Base-by-base conservation (phyloP, 768 basidiomycete genomes). In the Tricholoma terreum region DNA sequence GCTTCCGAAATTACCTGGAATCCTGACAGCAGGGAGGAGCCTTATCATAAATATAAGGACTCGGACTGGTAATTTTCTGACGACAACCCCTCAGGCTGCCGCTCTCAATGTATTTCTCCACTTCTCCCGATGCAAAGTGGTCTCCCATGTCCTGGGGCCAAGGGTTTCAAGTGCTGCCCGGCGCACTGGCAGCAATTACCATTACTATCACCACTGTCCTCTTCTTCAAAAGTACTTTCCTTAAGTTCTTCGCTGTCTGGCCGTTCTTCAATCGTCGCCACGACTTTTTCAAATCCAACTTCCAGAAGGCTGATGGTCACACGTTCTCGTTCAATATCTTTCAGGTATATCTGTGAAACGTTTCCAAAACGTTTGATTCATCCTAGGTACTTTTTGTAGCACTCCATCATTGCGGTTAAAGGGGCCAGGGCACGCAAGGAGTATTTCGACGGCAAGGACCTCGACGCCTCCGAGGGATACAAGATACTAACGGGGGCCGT, bases 401-500 rank as follows among this genome's bases (percentile, higher is more conserved):
- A 64, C 19, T 50, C 56, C 3, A 60, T 70, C 22, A 67, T 71
- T 1, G 75, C 72, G 9, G 38, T 73, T 9, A 59, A 61, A 33
- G 74, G 73, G 1, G 67, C 71, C 15, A 66, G 68, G 38, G 71
- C 68, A 6, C 62, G 73, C 1, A 70, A 71, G 51, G 56, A 51
- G 1, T 75, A 73, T 55, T 74, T 75, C 54, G 65, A 69, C 15
- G 60, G 64, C n/a, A 69, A 66, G 50, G 61, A 56, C 43, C 60
- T 75, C 15, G 58, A 67, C 43, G 67, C 72, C 45, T 56, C 56
- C 17, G 72, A 74, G 55, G 75, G 74, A 3, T 75, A 74, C 52
- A 68, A 66, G 36, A 69, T 76, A 17, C 65, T 75, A 1, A 67
- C 72, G 61, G 73, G 71, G 8, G 67, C 65, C 40, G 70, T 72